These are phyloP conservation scores for Omphalotus olearius DNA, from an alignment of 1,284 basidiomycete species.

Conservation along the genomic window DNA sequence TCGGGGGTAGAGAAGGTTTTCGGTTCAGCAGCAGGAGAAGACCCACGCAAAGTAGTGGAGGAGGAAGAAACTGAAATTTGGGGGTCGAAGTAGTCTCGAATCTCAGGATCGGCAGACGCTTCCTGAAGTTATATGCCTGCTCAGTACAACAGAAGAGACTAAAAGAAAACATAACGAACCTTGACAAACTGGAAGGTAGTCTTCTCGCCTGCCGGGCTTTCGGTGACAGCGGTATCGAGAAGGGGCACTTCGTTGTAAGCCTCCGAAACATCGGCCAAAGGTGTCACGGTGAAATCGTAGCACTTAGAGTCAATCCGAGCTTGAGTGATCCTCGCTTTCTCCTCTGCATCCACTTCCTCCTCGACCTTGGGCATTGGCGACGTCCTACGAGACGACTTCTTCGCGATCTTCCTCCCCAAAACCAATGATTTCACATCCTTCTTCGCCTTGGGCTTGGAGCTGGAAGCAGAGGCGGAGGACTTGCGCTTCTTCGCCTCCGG, in stretches of 20 bases:
- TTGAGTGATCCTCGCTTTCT: constrained; percentile 25
- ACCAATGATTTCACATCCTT: constrained; percentile 25
- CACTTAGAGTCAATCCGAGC: constrained; percentile 47
- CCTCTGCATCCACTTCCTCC: constrained; percentile 33
- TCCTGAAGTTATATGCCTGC: constrained; percentile 30
- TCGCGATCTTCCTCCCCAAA: constrained; percentile 27
- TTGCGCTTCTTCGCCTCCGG: constrained; percentile 57
- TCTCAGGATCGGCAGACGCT: constrained; percentile 44
- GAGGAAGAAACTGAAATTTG: constrained; percentile 24
- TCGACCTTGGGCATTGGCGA: constrained; percentile 41
- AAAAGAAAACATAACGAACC: constrained; percentile 27
- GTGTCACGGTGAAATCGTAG: constrained; percentile 60
- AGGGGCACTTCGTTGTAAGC: constrained; percentile 33
- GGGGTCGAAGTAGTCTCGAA: constrained; percentile 50
- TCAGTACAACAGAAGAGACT: constrained; percentile 17
- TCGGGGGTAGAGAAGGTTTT: constrained; percentile 63
- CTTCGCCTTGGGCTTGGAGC: constrained; percentile 18
- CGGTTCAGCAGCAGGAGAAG: constrained; percentile 22
- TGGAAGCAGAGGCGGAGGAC: constrained; percentile 28
- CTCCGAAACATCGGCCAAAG: constrained; percentile 58
- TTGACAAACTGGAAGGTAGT: constrained; percentile 32
- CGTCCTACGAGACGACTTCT: constrained; percentile 33
- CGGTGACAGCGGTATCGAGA: constrained; percentile 19
- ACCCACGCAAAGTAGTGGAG: constrained; percentile 21
- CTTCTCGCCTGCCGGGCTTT: background rate